These are phyloP conservation scores for Delphinella strobiligena DNA, from an alignment of 2,329 filamentous ascomycete genomes.

Conservation along the genomic window DNA sequence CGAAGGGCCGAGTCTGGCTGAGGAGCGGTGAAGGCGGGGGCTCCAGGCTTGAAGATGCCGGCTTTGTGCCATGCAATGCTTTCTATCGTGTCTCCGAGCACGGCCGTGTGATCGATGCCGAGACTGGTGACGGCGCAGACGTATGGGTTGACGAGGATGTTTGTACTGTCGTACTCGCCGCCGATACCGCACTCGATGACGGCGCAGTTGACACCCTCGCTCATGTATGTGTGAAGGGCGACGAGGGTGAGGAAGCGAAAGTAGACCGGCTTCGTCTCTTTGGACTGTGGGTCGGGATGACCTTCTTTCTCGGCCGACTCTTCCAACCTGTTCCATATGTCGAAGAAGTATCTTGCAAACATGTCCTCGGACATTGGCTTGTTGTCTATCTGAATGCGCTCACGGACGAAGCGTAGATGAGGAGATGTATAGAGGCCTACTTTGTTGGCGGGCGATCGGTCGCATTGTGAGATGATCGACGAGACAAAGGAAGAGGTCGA, in stretches of 20 bases:
- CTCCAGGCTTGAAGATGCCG: slow-evolving; percentile 65
- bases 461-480: slow-evolving; percentile 59
- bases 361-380: slow-evolving; percentile 52
- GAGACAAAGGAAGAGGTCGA: slow-evolving; percentile 77
- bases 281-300: slow-evolving; percentile 33
- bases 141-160: slow-evolving; percentile 61
- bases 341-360: slow-evolving; percentile 71
- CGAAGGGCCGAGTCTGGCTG: slow-evolving; percentile 43
- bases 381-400: slow-evolving; percentile 74
- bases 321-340: slow-evolving; percentile 63
- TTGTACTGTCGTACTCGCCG: slow-evolving; percentile 86
- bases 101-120: slow-evolving; percentile 72
- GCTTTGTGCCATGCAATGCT: slow-evolving; percentile 89
- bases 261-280: slow-evolving; percentile 67
- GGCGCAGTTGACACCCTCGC: slow-evolving; percentile 63
- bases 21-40: slow-evolving; percentile 50
- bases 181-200: slow-evolving; percentile 91
- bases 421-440: slow-evolving; percentile 78
- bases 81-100: slow-evolving; percentile 68
- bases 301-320: slow-evolving; percentile 38
- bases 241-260: slow-evolving; percentile 86
- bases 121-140: slow-evolving; percentile 66
- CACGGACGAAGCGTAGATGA: slow-evolving; percentile 70
- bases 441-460: slow-evolving; percentile 29
- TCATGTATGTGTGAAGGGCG: slow-evolving; percentile 71